Evolutionary conservation across 257 asterid species (phyloP).

Genomic region (Solanum raphanifolium): DNA sequence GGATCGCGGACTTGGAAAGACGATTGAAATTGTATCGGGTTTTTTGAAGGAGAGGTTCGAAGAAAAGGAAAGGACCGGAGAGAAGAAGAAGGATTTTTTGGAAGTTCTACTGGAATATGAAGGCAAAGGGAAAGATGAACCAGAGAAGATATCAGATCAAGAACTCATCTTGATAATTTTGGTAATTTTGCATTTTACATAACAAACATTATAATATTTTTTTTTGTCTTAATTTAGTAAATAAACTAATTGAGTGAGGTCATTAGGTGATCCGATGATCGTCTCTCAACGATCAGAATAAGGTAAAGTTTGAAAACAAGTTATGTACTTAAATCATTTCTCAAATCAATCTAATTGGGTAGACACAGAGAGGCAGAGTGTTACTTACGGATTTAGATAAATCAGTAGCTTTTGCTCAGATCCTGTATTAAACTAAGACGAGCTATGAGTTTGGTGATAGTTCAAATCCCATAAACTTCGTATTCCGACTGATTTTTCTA

Average conservation of each 20-base stretch:
- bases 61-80: neutral
- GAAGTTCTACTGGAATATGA: slow-evolving; percentile 41
- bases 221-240: neutral
- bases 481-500: neutral
- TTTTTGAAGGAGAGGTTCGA: slow-evolving; percentile 29
- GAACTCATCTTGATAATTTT: slow-evolving; percentile 36
- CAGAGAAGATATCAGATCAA: slow-evolving; percentile 27
- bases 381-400: neutral
- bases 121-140: slow-evolving; percentile 24
- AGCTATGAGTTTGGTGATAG: neutral
- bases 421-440: neutral
- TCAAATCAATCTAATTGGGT: neutral
- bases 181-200: slow-evolving; percentile 15
- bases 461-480: neutral
- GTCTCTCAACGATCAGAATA: neutral
- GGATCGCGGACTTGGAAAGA: slow-evolving; percentile 23
- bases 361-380: neutral
- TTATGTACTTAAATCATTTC: neutral
- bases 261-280: neutral
- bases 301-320: neutral
- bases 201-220: neutral
- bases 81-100: slow-evolving; percentile 31
- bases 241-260: no score
- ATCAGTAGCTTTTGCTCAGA: neutral
- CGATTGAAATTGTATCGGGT: slow-evolving; percentile 23